phyloP scores from a whole-genome alignment of 2,329 filamentous ascomycete genomes.

The Claviceps digitariae region DNA sequence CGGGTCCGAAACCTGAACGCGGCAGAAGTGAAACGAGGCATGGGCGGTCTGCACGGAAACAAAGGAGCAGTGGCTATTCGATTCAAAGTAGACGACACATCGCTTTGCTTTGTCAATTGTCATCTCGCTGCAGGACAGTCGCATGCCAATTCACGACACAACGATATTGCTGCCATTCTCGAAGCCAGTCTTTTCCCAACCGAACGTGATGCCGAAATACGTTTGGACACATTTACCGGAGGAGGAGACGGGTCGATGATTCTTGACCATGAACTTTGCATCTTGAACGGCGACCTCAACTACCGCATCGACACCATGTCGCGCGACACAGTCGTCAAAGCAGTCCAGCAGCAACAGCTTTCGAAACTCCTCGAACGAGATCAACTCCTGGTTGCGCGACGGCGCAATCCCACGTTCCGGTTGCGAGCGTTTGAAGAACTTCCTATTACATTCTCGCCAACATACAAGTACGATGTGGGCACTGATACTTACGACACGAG shows the following conservation, averaged over 20 bases:
- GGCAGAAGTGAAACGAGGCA: conserved; percentile 84
- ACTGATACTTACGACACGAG: conserved; percentile 88
- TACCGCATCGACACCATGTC: conserved; percentile 98
- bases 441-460: conserved; percentile 83
- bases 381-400: conserved; percentile 76
- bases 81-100: conserved; percentile 89
- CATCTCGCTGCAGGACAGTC: conserved; percentile 91
- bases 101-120: conserved; percentile 92
- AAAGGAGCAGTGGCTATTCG: conserved; percentile 87
- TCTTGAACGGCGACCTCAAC: conserved; percentile 91
- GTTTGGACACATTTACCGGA: conserved; percentile 69
- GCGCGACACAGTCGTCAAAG: conserved; percentile 79
- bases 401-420: conserved; percentile 80
- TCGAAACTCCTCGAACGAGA: conserved; percentile 81
- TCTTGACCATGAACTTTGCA: conserved; percentile 92
- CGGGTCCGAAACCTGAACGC: conserved; percentile 66
- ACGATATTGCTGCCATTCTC: conserved; percentile 80
- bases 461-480: conserved; percentile 97
- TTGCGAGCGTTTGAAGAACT: conserved; percentile 83
- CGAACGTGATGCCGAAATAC: conserved; percentile 51
- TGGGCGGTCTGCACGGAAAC: conserved; percentile 91
- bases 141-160: conserved; percentile 81
- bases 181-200: conserved; percentile 63
- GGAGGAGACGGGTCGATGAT: conserved; percentile 95
- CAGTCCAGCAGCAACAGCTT: conserved; percentile 69